Percentiles rank a stretch among this genome's conserved stretches.
phyloP scores from a whole-genome alignment of 805 yeast species.

The Saccharomycopsis fermentans region DNA sequence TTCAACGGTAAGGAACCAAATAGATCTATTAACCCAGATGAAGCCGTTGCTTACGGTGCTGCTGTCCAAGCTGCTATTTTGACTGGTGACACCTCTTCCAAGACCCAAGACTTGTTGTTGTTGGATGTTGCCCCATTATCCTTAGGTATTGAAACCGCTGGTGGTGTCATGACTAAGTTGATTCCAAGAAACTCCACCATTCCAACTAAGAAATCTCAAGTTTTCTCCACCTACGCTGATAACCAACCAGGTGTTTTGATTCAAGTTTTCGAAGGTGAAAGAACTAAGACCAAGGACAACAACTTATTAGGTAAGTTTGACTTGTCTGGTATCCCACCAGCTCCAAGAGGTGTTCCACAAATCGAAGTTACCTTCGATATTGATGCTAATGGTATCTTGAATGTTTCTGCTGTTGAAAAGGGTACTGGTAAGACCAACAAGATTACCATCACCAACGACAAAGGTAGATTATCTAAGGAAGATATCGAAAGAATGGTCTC shows the following conservation, averaged over 20 bases:
- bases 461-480: slow-evolving; percentile 96
- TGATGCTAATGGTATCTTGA: slow-evolving; percentile 96
- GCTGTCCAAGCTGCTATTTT: slow-evolving; percentile 98
- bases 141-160: slow-evolving; percentile 98
- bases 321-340: slow-evolving; percentile 94
- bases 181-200: slow-evolving; percentile 98
- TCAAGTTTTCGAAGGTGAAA: slow-evolving; percentile 97
- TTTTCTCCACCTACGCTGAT: slow-evolving; percentile 96
- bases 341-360: slow-evolving; percentile 98
- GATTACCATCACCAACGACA: slow-evolving; percentile 97
- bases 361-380: slow-evolving; percentile 95
- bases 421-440: slow-evolving; percentile 97
- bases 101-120: slow-evolving; percentile 93
- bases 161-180: slow-evolving; percentile 99
- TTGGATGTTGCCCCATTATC: slow-evolving; percentile 99
- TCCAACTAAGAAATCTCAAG: slow-evolving; percentile 97
- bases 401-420: slow-evolving; percentile 94
- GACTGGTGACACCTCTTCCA: slow-evolving; percentile 94
- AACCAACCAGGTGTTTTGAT: slow-evolving; percentile 99
- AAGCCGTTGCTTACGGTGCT: slow-evolving; percentile 99
- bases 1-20: slow-evolving; percentile 98
- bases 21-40: slow-evolving; percentile 97
- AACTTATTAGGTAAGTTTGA: slow-evolving; percentile 96
- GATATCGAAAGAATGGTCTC: slow-evolving; percentile 96
- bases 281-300: slow-evolving; percentile 93